A percentile compares a stretch with the other conserved stretches of the same genome.
Evolutionary conservation across 1,284 basidiomycete species (phyloP).

Genomic region (Sutorius eximius): DNA sequence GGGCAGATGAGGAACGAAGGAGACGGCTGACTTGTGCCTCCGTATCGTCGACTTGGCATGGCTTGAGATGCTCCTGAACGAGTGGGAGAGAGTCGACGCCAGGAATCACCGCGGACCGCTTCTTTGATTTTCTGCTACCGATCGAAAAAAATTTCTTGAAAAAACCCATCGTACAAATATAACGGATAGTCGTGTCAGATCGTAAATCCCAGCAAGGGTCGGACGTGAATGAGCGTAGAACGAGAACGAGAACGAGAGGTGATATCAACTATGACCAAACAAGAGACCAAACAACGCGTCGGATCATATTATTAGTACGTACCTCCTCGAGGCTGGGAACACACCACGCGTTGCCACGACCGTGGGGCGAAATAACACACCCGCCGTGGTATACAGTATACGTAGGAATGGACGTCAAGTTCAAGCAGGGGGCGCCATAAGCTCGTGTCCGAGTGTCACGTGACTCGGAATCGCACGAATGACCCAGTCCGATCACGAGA

Average conservation of each 20-base stretch:
- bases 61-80: slow-evolving; percentile 16
- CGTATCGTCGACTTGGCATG: slow-evolving; percentile 42
- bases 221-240: slow-evolving; percentile 33
- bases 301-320: too few species aligned
- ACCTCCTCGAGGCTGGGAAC: too few species aligned
- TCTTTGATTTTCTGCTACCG: slow-evolving; percentile 59
- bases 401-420: too few species aligned
- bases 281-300: slow-evolving; percentile 37
- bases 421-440: too few species aligned
- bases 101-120: slow-evolving; percentile 27
- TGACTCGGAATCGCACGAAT: slow-evolving; percentile 7
- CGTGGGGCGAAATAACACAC: too few species aligned
- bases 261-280: slow-evolving; percentile 50
- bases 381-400: too few species aligned
- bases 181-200: slow-evolving; percentile 26
- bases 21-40: slow-evolving; percentile 63
- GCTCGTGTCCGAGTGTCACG: slow-evolving; percentile 17
- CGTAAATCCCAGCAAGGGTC: slow-evolving; percentile 19
- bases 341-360: too few species aligned
- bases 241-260: slow-evolving; percentile 1
- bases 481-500: slow-evolving; percentile 14
- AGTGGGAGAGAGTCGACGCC: slow-evolving; percentile 6
- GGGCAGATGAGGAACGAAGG: slow-evolving; percentile 68
- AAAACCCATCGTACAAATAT: slow-evolving; percentile 53
- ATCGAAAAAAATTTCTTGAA: slow-evolving; percentile 71